These are phyloP conservation scores for Kalmanozyma brasiliensis DNA, from an alignment of 1,284 basidiomycete genomes.

Conservation along the genomic window DNA sequence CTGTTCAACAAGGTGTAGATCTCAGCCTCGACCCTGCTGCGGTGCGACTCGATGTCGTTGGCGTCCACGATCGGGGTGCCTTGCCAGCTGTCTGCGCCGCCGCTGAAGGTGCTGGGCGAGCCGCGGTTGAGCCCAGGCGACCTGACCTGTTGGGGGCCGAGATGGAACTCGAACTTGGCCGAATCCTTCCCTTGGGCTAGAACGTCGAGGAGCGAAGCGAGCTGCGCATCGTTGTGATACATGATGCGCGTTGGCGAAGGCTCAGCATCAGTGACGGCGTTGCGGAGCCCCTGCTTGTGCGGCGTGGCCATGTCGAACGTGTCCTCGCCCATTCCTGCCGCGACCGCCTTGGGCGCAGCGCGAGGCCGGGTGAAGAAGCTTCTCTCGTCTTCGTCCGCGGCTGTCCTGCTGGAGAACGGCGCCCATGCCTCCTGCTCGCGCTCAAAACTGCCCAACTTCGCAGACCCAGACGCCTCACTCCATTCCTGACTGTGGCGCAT, in stretches of 20 bases:
- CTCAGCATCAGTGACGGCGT: slow-evolving; percentile 6
- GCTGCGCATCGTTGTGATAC: slow-evolving; percentile 59
- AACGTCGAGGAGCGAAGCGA: slow-evolving; percentile 52
- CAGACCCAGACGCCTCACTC: slow-evolving; percentile 4
- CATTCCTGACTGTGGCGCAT: slow-evolving; percentile 21
- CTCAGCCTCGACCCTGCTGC: slow-evolving; percentile 49
- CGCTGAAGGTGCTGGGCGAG: too few species aligned
- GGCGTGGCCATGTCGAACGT: slow-evolving; percentile 30
- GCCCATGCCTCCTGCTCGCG: too few species aligned
- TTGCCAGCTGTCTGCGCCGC: background rate
- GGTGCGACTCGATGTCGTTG: slow-evolving; percentile 32
- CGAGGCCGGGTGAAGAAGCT: slow-evolving; percentile 47
- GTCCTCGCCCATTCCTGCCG: slow-evolving; percentile 6
- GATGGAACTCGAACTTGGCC: slow-evolving; percentile 60
- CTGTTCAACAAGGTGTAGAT: slow-evolving; percentile 52
- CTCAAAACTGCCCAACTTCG: too few species aligned
- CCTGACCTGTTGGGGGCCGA: slow-evolving; percentile 7
- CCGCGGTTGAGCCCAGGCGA: too few species aligned
- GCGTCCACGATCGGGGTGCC: slow-evolving; percentile 18
- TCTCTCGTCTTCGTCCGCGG: slow-evolving; percentile 44
- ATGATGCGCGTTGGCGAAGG: slow-evolving; percentile 55
- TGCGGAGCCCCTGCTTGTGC: background rate
- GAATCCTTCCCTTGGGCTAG: slow-evolving; percentile 50
- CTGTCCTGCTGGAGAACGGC: too few species aligned
- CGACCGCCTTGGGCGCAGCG: background rate